A percentile compares a stretch with the other conserved stretches of the same genome.
These are phyloP conservation scores for Neonectria punicea DNA, from an alignment of 2,329 filamentous ascomycete species.

Conservation along the genomic window DNA sequence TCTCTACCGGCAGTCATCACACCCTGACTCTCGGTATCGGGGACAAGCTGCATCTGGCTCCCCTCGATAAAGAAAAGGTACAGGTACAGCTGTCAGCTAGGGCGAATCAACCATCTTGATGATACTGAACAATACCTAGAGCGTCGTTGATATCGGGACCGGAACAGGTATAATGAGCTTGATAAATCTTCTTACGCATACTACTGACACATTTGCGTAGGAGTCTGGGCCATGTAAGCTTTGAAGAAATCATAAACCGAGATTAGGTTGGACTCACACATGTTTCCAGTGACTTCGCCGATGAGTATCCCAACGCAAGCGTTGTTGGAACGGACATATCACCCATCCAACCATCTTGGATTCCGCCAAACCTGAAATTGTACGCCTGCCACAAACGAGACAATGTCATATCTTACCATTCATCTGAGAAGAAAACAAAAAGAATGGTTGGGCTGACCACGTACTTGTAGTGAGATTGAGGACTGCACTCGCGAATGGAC, in stretches of 20 bases:
- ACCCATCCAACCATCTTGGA: constrained; percentile 21
- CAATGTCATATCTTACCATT: too few species aligned
- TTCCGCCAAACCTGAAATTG: constrained; percentile 13
- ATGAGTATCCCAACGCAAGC: constrained; percentile 9
- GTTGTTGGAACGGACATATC: constrained; percentile 26
- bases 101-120: neutral
- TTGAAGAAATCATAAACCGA: neutral
- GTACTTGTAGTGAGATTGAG: constrained; percentile 59
- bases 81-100: neutral
- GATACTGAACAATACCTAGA: neutral
- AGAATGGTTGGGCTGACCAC: neutral
- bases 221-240: constrained; percentile 8
- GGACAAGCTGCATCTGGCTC: constrained; percentile 1
- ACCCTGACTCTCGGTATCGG: constrained; percentile 1
- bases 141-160: constrained; percentile 10
- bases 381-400: neutral
- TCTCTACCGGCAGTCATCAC: neutral
- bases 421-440: too few species aligned
- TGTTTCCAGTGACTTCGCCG: constrained; percentile 19
- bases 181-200: too few species aligned
- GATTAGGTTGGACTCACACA: neutral
- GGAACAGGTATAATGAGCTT: neutral
- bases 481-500: constrained; percentile 65
- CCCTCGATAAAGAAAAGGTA: neutral
- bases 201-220: neutral